These are phyloP conservation scores for Tephrocybe sp. DNA, from an alignment of 768 basidiomycete genomes.

Conservation along the genomic window DNA sequence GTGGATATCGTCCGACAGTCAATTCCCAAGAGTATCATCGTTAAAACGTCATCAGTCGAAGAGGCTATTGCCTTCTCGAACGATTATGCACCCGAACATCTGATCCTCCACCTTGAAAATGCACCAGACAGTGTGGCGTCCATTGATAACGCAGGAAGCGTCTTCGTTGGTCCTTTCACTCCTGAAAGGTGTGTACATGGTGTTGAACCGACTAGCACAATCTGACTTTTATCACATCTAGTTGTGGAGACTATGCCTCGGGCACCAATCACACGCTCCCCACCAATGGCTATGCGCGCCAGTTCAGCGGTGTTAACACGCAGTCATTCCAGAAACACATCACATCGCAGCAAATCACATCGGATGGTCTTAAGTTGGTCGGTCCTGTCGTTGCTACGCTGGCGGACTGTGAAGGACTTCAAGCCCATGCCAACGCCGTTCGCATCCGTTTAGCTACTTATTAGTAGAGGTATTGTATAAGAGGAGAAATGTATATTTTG, in stretches of 20 bases:
- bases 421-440: slow-evolving; percentile 96
- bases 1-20: slow-evolving; percentile 90
- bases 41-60: slow-evolving; percentile 60
- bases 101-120: slow-evolving; percentile 84
- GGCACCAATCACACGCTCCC: slow-evolving; percentile 99
- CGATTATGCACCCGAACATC: slow-evolving; percentile 97
- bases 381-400: slow-evolving; percentile 88
- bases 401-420: slow-evolving; percentile 92
- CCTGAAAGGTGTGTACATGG: slow-evolving; percentile 79
- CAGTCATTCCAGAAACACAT: slow-evolving; percentile 98
- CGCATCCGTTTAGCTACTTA: slow-evolving; percentile 61
- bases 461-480: background rate
- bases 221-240: slow-evolving; percentile 27
- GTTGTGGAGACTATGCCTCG: slow-evolving; percentile 98
- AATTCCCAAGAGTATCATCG: slow-evolving; percentile 86
- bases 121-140: slow-evolving; percentile 60
- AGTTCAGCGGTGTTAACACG: slow-evolving; percentile 98
- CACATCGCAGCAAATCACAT: slow-evolving; percentile 90
- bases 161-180: slow-evolving; percentile 93
- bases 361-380: slow-evolving; percentile 67
- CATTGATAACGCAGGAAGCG: slow-evolving; percentile 92
- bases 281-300: slow-evolving; percentile 93
- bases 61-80: slow-evolving; percentile 90
- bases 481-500: background rate
- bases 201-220: background rate